These are phyloP conservation scores for Rhododendron molle DNA, from an alignment of 148 eudicot species.

Conservation along the genomic window DNA sequence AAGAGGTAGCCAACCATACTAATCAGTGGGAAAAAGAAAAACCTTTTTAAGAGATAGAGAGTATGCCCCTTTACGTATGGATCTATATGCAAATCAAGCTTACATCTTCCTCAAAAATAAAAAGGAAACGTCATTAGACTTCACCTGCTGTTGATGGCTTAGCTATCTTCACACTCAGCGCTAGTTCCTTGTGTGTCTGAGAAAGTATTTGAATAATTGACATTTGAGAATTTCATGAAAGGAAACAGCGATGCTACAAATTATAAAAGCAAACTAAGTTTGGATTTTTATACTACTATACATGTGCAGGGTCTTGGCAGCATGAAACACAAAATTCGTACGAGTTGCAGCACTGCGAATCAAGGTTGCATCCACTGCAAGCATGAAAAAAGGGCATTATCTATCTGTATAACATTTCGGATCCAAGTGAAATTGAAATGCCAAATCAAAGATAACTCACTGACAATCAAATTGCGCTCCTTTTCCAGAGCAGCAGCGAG, in stretches of 20 bases:
- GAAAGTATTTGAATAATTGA: constrained; percentile 1
- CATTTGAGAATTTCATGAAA: not conserved
- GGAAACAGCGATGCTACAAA: not conserved
- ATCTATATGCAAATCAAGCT: not conserved
- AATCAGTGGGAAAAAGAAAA: not conserved
- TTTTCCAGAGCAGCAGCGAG: constrained; percentile 75
- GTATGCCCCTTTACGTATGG: not conserved
- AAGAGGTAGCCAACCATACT: not conserved
- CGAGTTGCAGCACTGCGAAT: constrained; percentile 86
- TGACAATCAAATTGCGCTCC: constrained; percentile 90
- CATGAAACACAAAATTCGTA: constrained; percentile 97
- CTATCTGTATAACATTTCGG: constrained; percentile 8
- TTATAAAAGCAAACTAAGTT: not conserved
- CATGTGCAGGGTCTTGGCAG: constrained; percentile 80
- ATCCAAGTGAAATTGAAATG: constrained; percentile 13
- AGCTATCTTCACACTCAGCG: constrained; percentile 70
- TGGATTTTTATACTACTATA: constrained; percentile 17
- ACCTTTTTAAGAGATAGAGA: not conserved
- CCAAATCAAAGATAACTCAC: constrained; percentile 57
- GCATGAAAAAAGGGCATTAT: constrained; percentile 17
- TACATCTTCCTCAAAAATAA: not conserved
- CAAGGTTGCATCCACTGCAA: constrained; percentile 84
- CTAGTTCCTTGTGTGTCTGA: constrained; percentile 62
- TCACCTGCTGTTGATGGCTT: constrained; percentile 85
- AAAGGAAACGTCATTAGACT: not conserved